Evolutionary conservation across 2,329 filamentous ascomycete species (phyloP).

Genomic region (Cadophora malorum): DNA sequence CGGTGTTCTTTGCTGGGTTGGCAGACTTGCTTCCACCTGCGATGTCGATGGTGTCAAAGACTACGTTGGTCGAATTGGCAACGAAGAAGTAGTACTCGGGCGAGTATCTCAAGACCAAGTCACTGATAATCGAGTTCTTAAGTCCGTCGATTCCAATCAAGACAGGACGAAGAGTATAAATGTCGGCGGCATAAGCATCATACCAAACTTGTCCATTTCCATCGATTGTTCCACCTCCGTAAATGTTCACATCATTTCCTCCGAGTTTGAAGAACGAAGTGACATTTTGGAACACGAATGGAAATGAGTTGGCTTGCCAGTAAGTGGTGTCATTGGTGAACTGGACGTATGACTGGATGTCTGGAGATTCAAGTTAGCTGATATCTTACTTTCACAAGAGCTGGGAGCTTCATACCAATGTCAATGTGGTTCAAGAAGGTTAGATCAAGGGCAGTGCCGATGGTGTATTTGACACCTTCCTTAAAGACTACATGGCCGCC

Average conservation of each 20-base stretch:
- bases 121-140: constrained; percentile 62
- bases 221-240: constrained; percentile 67
- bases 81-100: constrained; percentile 68
- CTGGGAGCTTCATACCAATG: constrained; percentile 51
- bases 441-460: constrained; percentile 69
- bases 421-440: constrained; percentile 70
- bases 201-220: constrained; percentile 72
- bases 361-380: constrained; percentile 43
- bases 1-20: constrained; percentile 68
- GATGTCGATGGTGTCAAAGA: constrained; percentile 69
- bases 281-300: constrained; percentile 69
- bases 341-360: constrained; percentile 63
- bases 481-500: constrained; percentile 64
- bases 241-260: constrained; percentile 70
- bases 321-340: constrained; percentile 73
- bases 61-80: constrained; percentile 67
- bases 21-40: constrained; percentile 58
- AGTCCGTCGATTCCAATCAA: constrained; percentile 63
- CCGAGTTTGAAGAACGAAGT: constrained; percentile 72
- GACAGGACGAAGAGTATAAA: constrained; percentile 64
- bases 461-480: constrained; percentile 61
- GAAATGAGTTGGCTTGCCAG: constrained; percentile 70
- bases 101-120: constrained; percentile 66
- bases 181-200: constrained; percentile 57
- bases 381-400: too few species aligned